Percentiles rank a stretch among this genome's conserved stretches.
phyloP scores from a whole-genome alignment of 2,329 filamentous ascomycete species.

The Pseudogymnoascus sp. region DNA sequence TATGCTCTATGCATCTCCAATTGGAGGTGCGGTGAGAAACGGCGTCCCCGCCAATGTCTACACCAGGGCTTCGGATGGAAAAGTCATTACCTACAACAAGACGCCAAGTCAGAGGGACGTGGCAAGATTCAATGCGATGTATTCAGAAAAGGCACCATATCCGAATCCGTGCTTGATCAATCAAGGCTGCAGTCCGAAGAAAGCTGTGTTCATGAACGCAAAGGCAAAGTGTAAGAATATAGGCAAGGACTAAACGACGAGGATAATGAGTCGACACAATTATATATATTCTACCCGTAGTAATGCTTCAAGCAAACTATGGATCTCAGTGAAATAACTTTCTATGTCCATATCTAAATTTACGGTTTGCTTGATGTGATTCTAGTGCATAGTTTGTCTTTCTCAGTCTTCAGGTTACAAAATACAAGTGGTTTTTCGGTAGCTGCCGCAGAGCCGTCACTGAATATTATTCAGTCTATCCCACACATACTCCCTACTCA shows the following conservation, averaged over 20 bases:
- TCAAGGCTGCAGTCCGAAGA: neutral
- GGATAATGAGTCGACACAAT: neutral
- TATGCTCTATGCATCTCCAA: conserved; percentile 8
- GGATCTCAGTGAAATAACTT: neutral
- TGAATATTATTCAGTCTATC: neutral
- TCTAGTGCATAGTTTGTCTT: neutral
- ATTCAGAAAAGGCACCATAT: neutral
- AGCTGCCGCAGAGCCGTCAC: neutral
- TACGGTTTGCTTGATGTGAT: neutral
- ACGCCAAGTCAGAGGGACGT: conserved; percentile 6
- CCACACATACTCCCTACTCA: neutral
- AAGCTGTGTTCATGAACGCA: neutral
- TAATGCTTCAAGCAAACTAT: neutral
- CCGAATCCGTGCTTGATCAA: conserved; percentile 10
- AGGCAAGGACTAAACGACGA: neutral
- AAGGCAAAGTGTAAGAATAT: conserved; percentile 9
- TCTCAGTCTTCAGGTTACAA: neutral
- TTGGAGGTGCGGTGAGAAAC: neutral
- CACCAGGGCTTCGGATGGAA: neutral
- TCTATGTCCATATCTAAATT: neutral
- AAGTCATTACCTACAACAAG: neutral
- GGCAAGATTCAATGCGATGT: conserved; percentile 7
- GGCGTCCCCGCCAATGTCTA: neutral
- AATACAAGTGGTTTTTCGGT: neutral
- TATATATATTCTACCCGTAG: neutral